Percentiles rank a stretch among this genome's conserved stretches.
Evolutionary conservation across 2,329 filamentous ascomycete genomes (phyloP).

Genomic region (Fusarium sublunatum): DNA sequence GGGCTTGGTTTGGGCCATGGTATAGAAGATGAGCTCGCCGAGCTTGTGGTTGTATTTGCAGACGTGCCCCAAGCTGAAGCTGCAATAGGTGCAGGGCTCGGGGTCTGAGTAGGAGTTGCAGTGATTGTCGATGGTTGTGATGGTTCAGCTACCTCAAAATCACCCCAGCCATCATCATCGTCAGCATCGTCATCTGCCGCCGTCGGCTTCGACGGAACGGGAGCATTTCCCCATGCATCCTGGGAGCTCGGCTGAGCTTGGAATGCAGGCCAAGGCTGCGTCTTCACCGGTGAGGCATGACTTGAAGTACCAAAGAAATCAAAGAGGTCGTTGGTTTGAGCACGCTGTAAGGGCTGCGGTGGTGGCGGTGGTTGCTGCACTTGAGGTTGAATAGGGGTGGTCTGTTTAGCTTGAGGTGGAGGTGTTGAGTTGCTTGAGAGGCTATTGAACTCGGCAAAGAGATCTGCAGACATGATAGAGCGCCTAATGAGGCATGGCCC

Average conservation of each 20-base stretch:
- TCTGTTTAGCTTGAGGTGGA: conserved; percentile 39
- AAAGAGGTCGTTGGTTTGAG: conserved; percentile 46
- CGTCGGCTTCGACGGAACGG: conserved; percentile 30
- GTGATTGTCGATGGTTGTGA: conserved; percentile 21
- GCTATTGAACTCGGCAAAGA: conserved; percentile 71
- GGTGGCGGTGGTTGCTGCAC: conserved; percentile 17
- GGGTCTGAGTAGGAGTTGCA: conserved; percentile 25
- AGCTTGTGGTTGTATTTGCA: conserved; percentile 11
- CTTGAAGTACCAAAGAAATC: conserved; percentile 37
- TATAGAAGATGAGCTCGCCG: conserved; percentile 31
- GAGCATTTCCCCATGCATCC: conserved; percentile 34
- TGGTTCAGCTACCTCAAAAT: conserved; percentile 70
- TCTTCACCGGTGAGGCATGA: conserved; percentile 23
- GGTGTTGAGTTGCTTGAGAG: conserved; percentile 54
- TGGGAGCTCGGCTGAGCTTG: conserved; percentile 39
- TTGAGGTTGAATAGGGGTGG: conserved; percentile 26
- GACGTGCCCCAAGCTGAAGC: conserved; percentile 30
- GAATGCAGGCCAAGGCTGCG: conserved; percentile 50
- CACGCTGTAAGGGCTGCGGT: conserved; percentile 22
- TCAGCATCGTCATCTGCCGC: conserved; percentile 58
- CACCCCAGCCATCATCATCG: conserved; percentile 74
- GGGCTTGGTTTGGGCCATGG: conserved; percentile 31
- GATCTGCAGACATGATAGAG: conserved; percentile 70
- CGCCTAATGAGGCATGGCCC: conserved; percentile 31
- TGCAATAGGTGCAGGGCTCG: conserved; percentile 11